Conservation (phyloP, 2,329 filamentous ascomycete species). For the Xylogone sp. region DNA sequence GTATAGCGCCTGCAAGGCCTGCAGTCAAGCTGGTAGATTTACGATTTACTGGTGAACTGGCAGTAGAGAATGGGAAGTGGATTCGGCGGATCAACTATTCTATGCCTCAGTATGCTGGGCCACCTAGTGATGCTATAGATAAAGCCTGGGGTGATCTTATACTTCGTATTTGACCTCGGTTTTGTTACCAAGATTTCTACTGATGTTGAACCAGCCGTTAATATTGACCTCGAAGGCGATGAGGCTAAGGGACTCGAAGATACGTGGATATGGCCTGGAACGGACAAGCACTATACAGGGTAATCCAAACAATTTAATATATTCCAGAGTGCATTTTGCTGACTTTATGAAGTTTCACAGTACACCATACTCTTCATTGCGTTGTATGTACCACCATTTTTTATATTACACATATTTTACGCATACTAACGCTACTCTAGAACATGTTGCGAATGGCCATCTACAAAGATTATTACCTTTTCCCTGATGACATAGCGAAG, state of each 20-base stretch:
- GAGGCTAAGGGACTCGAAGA: neutral
- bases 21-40: neutral
- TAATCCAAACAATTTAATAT: neutral
- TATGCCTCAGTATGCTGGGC: neutral
- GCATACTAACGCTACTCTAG: neutral
- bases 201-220: neutral
- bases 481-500: neutral
- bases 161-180: too few species aligned
- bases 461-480: neutral
- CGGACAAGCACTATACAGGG: neutral
- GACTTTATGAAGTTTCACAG: neutral
- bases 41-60: neutral
- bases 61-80: neutral
- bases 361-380: slow-evolving; percentile 1
- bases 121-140: neutral
- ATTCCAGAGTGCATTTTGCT: too few species aligned
- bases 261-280: neutral
- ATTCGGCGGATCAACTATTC: neutral
- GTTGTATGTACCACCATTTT: neutral
- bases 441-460: neutral
- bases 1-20: neutral
- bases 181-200: too few species aligned
- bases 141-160: neutral
- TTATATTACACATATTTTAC: neutral
- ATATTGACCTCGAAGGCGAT: neutral